Conservation (phyloP, 345 rosid genomes). For the Populus simonii region DNA sequence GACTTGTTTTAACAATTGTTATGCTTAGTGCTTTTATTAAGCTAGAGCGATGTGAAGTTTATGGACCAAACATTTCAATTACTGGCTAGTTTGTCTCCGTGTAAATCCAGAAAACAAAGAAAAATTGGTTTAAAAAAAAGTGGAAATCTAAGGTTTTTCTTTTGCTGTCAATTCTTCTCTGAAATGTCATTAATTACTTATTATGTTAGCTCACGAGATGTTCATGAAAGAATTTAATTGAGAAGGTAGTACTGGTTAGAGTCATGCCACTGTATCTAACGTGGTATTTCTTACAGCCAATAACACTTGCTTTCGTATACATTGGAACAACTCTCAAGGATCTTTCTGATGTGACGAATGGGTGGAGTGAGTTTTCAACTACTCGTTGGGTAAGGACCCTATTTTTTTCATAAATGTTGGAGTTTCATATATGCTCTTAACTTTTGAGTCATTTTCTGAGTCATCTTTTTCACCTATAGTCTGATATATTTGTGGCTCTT, state of each 20-base stretch:
- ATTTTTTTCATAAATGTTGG: not conserved
- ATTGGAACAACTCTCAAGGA: conserved; percentile 95
- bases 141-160: not conserved
- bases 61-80: not conserved
- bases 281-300: conserved; percentile 59
- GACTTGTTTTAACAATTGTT: not conserved
- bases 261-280: conserved; percentile 14
- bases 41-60: not conserved
- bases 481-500: conserved; percentile 4
- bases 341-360: conserved; percentile 97
- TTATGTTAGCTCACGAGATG: not conserved
- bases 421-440: not conserved
- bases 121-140: not conserved
- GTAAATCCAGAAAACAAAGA: not conserved
- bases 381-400: conserved; percentile 73
- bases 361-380: conserved; percentile 83
- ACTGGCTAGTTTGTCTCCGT: not conserved
- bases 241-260: not conserved
- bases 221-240: not conserved
- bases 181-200: not conserved
- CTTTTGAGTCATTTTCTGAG: not conserved
- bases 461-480: conserved; percentile 6
- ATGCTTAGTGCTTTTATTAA: not conserved
- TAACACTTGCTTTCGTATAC: conserved; percentile 85
- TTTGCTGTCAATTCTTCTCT: not conserved